These are phyloP conservation scores for Candida germanica DNA, from an alignment of 805 yeast species.

Conservation along the genomic window DNA sequence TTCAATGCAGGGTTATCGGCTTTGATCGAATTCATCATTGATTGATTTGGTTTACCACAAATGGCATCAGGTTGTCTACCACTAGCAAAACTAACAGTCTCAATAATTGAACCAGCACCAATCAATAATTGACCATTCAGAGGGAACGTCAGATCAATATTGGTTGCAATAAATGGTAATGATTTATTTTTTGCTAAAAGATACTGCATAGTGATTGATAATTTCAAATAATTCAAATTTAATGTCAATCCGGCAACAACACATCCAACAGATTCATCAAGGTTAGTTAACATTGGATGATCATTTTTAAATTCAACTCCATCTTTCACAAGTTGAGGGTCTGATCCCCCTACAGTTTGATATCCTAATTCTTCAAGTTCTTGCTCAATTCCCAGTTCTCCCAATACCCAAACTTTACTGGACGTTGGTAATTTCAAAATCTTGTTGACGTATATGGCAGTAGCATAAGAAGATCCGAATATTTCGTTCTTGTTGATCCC, in stretches of 20 bases:
- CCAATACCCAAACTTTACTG: slow-evolving; percentile 84
- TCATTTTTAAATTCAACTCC: slow-evolving; percentile 54
- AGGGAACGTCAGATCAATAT: slow-evolving; percentile 93
- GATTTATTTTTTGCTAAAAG: slow-evolving; percentile 53
- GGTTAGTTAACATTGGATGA: slow-evolving; percentile 49
- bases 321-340: slow-evolving; percentile 48
- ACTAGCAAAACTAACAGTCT: slow-evolving; percentile 67
- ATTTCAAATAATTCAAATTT: slow-evolving; percentile 73
- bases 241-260: slow-evolving; percentile 87
- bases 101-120: slow-evolving; percentile 92
- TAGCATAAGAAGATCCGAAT: slow-evolving; percentile 88
- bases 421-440: slow-evolving; percentile 71
- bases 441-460: slow-evolving; percentile 80
- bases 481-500: slow-evolving; percentile 59
- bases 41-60: slow-evolving; percentile 88
- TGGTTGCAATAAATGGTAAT: slow-evolving; percentile 83
- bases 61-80: slow-evolving; percentile 79
- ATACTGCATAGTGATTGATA: slow-evolving; percentile 80
- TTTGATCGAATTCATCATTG: slow-evolving; percentile 87
- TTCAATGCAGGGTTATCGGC: slow-evolving; percentile 50
- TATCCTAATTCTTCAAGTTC: slow-evolving; percentile 78
- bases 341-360: slow-evolving; percentile 78
- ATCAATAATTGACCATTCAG: slow-evolving; percentile 80
- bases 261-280: slow-evolving; percentile 76
- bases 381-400: slow-evolving; percentile 80